Evolutionary conservation across 1,284 basidiomycete genomes (phyloP), one percentile per base, ranked within the genome.

Genomic region (Hymenochaete sp.): DNA sequence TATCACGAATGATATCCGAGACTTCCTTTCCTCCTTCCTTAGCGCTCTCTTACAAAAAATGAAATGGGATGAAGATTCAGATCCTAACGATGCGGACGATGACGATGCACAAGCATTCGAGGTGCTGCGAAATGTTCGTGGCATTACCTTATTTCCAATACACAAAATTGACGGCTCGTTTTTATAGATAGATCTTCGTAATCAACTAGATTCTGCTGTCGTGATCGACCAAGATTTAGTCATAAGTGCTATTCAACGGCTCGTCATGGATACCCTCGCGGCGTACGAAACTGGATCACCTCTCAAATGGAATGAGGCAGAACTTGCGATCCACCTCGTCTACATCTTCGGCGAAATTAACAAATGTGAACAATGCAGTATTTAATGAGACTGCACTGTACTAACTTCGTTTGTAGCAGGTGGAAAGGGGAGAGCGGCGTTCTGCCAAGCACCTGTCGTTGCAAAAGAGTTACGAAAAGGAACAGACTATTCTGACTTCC

Each of bases 301-400:
- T 37, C 53, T 96, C 16, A 77, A 85, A 41, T 99, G 97, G 97
- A 83, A 93, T 58, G 86, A 96, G 56, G 88, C 88, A 1, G 96
- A 99, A 62, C 72, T 98, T 16, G 92, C 90, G 0, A 68, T 97
- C 13, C 92, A 92, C 61, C 75, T 98, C 22, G 81, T 97, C 1
- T 97, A 82, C 61, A 87, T 93, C 27, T 98, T 92, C 57, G 93
- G 93, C 32, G 95, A 98, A 62, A 80, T 93, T 54, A 88, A 82
- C 62, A 89, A 85, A 67, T 74, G 86, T 82, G 52, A 25, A 72
- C 54, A 4, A 29, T 21, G 50, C 38, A 44, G 22, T 4, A 31
- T 31, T 39, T 5, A n/a, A 16, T n/a, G 32, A 16, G 32, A 35
- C 28, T 10, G 8, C 21, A 35, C 13, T 35, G 26, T 38, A 10